Evolutionary conservation across 2,329 filamentous ascomycete genomes (phyloP).

Genomic region (Fusarium anguioides): DNA sequence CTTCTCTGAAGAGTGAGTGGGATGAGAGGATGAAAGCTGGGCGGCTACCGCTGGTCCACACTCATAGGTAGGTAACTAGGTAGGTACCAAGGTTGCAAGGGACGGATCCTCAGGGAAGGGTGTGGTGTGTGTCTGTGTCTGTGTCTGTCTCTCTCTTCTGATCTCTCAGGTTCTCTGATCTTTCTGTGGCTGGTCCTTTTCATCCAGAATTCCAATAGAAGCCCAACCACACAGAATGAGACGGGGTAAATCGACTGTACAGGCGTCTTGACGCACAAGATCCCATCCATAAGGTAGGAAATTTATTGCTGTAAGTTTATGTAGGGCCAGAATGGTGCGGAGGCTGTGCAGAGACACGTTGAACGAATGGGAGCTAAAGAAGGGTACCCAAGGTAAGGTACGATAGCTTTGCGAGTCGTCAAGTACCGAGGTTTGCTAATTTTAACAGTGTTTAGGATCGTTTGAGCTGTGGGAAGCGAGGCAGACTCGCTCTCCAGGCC

Average conservation of each 20-base stretch:
- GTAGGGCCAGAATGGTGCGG: slow-evolving; percentile 23
- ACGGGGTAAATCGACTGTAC: slow-evolving; percentile 22
- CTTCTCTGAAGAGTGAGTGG: background rate
- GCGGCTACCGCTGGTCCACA: slow-evolving; percentile 8
- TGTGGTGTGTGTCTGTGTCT: background rate
- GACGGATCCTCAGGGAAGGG: background rate
- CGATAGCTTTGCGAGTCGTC: background rate
- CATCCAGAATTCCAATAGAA: slow-evolving; percentile 39
- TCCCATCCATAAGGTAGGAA: background rate
- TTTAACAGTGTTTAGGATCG: slow-evolving; percentile 30
- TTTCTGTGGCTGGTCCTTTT: slow-evolving; percentile 26
- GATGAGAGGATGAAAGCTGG: slow-evolving; percentile 13
- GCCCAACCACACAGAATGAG: slow-evolving; percentile 14
- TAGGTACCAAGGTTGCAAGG: background rate
- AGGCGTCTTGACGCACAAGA: slow-evolving; percentile 16
- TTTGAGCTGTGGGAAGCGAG: slow-evolving; percentile 18
- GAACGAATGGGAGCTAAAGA: slow-evolving; percentile 32
- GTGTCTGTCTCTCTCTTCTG: too few relatives aligned
- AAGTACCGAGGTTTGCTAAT: slow-evolving; percentile 35
- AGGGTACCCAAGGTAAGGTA: slow-evolving; percentile 1
- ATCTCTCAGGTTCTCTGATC: background rate
- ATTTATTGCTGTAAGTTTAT: background rate
- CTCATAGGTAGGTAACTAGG: too few relatives aligned
- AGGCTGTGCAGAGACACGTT: slow-evolving; percentile 46
- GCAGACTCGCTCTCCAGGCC: slow-evolving; percentile 7